phyloP scores from a whole-genome alignment of 768 basidiomycete genomes.

The Trametes elegans region DNA sequence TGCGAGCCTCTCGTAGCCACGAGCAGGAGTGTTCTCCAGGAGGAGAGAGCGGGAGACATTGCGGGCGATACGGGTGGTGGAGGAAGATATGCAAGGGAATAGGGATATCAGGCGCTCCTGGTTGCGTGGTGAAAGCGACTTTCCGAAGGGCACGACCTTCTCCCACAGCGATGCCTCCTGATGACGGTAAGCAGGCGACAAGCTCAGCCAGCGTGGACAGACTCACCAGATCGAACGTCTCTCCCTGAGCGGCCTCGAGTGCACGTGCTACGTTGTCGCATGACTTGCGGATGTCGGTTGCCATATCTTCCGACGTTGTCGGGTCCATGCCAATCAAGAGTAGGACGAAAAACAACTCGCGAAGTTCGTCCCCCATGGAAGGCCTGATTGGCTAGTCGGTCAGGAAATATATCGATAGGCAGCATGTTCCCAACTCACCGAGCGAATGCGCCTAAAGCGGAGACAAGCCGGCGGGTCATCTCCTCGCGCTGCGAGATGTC shows the following conservation, averaged over 20 bases:
- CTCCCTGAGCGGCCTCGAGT: slow-evolving; percentile 30
- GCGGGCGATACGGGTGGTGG: slow-evolving; percentile 53
- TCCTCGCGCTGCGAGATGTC: slow-evolving; percentile 26
- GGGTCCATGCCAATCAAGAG: slow-evolving; percentile 58
- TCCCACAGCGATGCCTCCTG: slow-evolving; percentile 50
- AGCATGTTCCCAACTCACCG: slow-evolving; percentile 41
- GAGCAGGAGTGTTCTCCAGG: not conserved
- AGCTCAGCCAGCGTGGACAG: not conserved
- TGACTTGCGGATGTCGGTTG: slow-evolving; percentile 43
- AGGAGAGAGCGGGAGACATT: slow-evolving; percentile 55
- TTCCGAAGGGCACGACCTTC: slow-evolving; percentile 42
- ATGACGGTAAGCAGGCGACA: not conserved
- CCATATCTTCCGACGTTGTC: slow-evolving; percentile 42
- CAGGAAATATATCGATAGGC: not conserved
- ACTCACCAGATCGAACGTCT: slow-evolving; percentile 25
- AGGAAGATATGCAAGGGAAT: slow-evolving; percentile 49
- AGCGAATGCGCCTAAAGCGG: slow-evolving; percentile 42
- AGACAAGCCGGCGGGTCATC: slow-evolving; percentile 41
- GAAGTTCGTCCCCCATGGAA: slow-evolving; percentile 36
- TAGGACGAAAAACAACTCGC: slow-evolving; percentile 48
- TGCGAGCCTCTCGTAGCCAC: slow-evolving; percentile 33
- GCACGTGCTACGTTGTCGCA: slow-evolving; percentile 47
- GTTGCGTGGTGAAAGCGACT: slow-evolving; percentile 43
- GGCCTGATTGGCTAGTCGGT: slow-evolving; percentile 24
- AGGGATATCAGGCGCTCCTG: slow-evolving; percentile 50